Percentiles rank a stretch among this genome's conserved stretches.
Evolutionary conservation across 495 filamentous ascomycete genomes (phyloP).

Genomic region (Hyaloscypha variabilis): DNA sequence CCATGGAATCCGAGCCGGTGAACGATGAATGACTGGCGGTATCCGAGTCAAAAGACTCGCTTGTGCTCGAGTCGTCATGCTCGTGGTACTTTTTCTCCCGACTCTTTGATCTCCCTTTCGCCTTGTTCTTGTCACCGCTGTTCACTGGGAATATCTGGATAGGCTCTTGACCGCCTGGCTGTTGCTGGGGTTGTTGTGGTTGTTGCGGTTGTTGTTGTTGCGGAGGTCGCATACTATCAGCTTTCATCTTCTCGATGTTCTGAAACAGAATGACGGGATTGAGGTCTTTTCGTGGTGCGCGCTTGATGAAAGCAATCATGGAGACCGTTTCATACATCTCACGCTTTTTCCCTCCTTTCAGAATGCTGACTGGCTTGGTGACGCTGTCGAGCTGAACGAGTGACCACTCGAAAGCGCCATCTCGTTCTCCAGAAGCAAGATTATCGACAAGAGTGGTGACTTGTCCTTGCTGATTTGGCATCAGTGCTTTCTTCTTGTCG

Average conservation of each 20-base stretch:
- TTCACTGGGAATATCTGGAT: not conserved
- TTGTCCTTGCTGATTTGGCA: conserved; percentile 16
- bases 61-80: conserved; percentile 7
- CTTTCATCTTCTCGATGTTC: conserved; percentile 18
- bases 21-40: conserved; percentile 15
- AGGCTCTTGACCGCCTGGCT: not conserved
- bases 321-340: conserved; percentile 18
- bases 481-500: conserved; percentile 23
- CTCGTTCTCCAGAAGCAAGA: conserved; percentile 14
- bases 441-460: conserved; percentile 24
- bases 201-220: conserved; percentile 9
- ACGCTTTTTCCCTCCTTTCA: not conserved
- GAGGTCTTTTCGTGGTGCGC: conserved; percentile 15
- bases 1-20: conserved; percentile 11
- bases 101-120: not conserved
- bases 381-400: conserved; percentile 28
- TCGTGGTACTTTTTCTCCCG: conserved; percentile 10
- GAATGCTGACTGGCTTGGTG: not conserved
- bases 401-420: conserved; percentile 27
- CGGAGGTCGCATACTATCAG: conserved; percentile 15
- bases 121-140: not conserved
- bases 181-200: conserved; percentile 10
- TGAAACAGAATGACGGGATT: conserved; percentile 20
- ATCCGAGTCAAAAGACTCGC: conserved; percentile 7
- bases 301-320: conserved; percentile 27